phyloP scores from a whole-genome alignment of 2,329 filamentous ascomycete species.

The Mollisia scopiformis region DNA sequence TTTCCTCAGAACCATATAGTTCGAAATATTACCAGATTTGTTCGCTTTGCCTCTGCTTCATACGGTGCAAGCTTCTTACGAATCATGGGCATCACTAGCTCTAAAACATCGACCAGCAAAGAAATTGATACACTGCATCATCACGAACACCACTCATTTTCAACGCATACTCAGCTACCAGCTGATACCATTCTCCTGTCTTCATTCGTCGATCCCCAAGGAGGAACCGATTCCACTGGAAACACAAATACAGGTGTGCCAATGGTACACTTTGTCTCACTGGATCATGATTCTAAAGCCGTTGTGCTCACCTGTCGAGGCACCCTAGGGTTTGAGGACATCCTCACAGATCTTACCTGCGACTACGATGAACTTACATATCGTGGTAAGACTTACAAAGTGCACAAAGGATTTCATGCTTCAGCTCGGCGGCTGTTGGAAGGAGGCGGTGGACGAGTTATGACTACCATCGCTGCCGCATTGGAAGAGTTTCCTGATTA shows the following conservation, averaged over 20 bases:
- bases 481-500: constrained; percentile 58
- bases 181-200: constrained; percentile 59
- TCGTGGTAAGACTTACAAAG: constrained; percentile 54
- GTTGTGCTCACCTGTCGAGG: constrained; percentile 57
- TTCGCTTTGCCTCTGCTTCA: constrained; percentile 67
- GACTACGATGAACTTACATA: constrained; percentile 54
- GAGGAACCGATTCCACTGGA: constrained; percentile 52
- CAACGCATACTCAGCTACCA: constrained; percentile 62
- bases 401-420: constrained; percentile 59
- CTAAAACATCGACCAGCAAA: constrained; percentile 42
- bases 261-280: constrained; percentile 58
- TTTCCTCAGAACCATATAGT: constrained; percentile 64
- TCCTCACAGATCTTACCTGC: constrained; percentile 60
- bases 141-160: constrained; percentile 64
- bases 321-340: constrained; percentile 59
- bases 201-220: constrained; percentile 57
- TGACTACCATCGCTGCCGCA: constrained; percentile 54
- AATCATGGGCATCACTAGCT: constrained; percentile 63
- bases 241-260: constrained; percentile 55
- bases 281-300: constrained; percentile 59
- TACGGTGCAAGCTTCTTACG: constrained; percentile 67
- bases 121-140: constrained; percentile 46
- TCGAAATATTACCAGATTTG: constrained; percentile 65
- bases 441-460: constrained; percentile 51
- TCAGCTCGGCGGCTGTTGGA: constrained; percentile 54